Conservation (phyloP, 83 land plant species). For the Thuja plicata region DNA sequence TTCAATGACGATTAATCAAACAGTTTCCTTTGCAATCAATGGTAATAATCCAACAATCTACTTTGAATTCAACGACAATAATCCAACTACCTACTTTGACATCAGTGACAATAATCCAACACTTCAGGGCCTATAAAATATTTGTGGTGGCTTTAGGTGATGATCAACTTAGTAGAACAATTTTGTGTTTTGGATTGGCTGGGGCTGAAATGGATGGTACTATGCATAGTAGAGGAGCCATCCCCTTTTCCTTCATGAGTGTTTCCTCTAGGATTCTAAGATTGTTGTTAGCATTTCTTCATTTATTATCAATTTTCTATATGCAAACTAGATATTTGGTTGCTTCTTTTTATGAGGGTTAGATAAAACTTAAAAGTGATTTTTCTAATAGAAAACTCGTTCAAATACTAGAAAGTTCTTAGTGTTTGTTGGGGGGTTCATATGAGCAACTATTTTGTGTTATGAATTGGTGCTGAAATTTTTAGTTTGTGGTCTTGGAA, state of each 20-base stretch:
- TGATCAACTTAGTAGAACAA: not conserved
- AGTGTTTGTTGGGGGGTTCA: too few species aligned
- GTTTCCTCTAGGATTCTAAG: not conserved
- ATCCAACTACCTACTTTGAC: too few species aligned
- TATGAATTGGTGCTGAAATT: not conserved
- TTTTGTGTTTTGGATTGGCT: not conserved
- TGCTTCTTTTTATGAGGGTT: not conserved
- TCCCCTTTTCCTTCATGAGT: not conserved
- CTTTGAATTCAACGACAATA: too few species aligned
- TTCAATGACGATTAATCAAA: too few species aligned
- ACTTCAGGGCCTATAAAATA: too few species aligned
- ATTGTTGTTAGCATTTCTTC: not conserved
- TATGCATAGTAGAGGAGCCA: not conserved
- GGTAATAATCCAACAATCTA: too few species aligned
- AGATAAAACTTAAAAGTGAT: not conserved
- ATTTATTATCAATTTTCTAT: not conserved
- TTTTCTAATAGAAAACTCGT: not conserved
- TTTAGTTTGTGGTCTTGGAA: not conserved
- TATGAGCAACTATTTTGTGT: too few species aligned
- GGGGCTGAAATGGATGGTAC: not conserved
- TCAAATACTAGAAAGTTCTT: too few species aligned
- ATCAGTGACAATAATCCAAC: too few species aligned
- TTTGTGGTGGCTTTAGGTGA: not conserved
- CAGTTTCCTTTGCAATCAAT: too few species aligned
- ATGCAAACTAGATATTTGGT: not conserved